Evolutionary conservation across 345 rosid species (phyloP).

Genomic region (thale cress (Arabidopsis thaliana)): DNA sequence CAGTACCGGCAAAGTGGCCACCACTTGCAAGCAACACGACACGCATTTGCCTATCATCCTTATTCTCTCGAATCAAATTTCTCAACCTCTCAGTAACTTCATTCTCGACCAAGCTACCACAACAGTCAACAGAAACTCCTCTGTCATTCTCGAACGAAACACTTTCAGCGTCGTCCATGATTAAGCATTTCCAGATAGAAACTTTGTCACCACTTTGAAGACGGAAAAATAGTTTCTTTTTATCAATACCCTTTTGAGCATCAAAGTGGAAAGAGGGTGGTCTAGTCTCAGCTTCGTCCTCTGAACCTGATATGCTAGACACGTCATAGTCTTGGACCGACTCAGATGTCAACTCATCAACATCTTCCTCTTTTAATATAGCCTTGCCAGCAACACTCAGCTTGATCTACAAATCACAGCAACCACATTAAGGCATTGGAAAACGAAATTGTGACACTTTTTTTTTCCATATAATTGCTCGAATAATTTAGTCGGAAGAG

Average conservation of each 20-base stretch:
- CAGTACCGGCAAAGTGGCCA: slow-evolving; percentile 91
- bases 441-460: not conserved
- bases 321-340: slow-evolving; percentile 78
- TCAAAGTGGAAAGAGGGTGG: slow-evolving; percentile 41
- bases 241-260: slow-evolving; percentile 46
- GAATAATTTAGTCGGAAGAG: not conserved
- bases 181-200: slow-evolving; percentile 75
- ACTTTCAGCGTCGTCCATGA: slow-evolving; percentile 68
- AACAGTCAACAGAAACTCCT: slow-evolving; percentile 23
- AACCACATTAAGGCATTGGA: not conserved
- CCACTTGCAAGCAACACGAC: slow-evolving; percentile 87
- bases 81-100: slow-evolving; percentile 71
- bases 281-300: slow-evolving; percentile 71
- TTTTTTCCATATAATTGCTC: too few relatives aligned
- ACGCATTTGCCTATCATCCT: slow-evolving; percentile 54
- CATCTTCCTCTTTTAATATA: slow-evolving; percentile 80
- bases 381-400: slow-evolving; percentile 80
- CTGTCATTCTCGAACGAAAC: slow-evolving; percentile 52
- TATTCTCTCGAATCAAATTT: slow-evolving; percentile 50
- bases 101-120: slow-evolving; percentile 47
- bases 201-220: slow-evolving; percentile 74
- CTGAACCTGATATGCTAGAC: slow-evolving; percentile 95
- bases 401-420: slow-evolving; percentile 62
- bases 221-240: slow-evolving; percentile 67
- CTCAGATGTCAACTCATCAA: slow-evolving; percentile 77